These are phyloP conservation scores for Penicillium pulvis DNA, from an alignment of 495 filamentous ascomycete genomes.

Conservation along the genomic window DNA sequence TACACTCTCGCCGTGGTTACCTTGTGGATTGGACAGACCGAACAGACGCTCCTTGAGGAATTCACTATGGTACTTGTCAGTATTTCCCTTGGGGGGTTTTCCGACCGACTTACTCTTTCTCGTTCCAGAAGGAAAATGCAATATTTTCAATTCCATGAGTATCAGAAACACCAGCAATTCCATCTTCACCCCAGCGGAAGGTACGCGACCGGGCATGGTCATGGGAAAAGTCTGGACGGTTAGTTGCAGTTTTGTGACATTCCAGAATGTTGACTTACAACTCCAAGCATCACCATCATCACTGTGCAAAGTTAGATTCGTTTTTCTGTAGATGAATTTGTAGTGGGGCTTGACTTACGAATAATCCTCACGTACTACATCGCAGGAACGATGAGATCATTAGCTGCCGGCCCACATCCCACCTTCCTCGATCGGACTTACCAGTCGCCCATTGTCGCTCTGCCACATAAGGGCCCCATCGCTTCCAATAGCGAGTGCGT, in stretches of 20 bases:
- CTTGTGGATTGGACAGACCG: slow-evolving; percentile 91
- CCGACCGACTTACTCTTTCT: slow-evolving; percentile 73
- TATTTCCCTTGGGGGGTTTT: background rate
- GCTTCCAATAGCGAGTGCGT: slow-evolving; percentile 76
- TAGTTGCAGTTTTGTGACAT: background rate
- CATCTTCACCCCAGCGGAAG: slow-evolving; percentile 95
- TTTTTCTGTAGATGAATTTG: background rate
- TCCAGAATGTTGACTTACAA: slow-evolving; percentile 57
- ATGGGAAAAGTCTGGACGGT: slow-evolving; percentile 77
- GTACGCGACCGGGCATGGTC: slow-evolving; percentile 85
- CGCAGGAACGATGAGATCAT: slow-evolving; percentile 24
- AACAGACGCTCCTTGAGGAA: slow-evolving; percentile 95
- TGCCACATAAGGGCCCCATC: slow-evolving; percentile 71
- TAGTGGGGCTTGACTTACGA: slow-evolving; percentile 53
- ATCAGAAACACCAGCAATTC: slow-evolving; percentile 94
- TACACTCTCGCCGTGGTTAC: slow-evolving; percentile 94
- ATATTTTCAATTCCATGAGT: slow-evolving; percentile 88
- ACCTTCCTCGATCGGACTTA: slow-evolving; percentile 34
- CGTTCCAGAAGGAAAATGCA: slow-evolving; percentile 96
- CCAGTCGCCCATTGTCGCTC: slow-evolving; percentile 89
- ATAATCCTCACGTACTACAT: slow-evolving; percentile 89
- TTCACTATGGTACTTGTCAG: slow-evolving; percentile 52
- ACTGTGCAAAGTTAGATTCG: slow-evolving; percentile 29
- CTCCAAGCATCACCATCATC: slow-evolving; percentile 93
- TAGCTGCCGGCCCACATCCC: slow-evolving; percentile 20